These are phyloP conservation scores for Gossypium turneri DNA, from an alignment of 345 rosid genomes.

Conservation along the genomic window DNA sequence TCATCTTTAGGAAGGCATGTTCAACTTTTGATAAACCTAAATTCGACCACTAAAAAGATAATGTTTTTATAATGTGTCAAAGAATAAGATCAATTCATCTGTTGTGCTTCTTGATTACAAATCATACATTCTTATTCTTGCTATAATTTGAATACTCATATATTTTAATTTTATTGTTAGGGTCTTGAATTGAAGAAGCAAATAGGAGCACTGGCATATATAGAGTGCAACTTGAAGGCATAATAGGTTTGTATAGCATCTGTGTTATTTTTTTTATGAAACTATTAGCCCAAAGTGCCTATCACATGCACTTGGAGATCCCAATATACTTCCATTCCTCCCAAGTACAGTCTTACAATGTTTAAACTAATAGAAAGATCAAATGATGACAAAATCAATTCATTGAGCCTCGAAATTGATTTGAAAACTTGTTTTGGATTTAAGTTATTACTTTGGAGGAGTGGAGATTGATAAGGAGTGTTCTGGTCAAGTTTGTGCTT, in stretches of 20 bases:
- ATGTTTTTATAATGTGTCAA: no score
- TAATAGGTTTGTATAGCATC: conserved; percentile 48
- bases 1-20: no score
- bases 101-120: neutral
- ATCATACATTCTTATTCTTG: neutral
- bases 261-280: neutral
- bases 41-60: no score
- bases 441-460: neutral
- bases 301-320: neutral
- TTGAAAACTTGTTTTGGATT: neutral
- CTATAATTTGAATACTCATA: neutral
- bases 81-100: neutral
- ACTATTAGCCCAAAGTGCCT: neutral
- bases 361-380: neutral
- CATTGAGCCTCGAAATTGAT: neutral
- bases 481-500: no score
- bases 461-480: no score
- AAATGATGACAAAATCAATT: neutral
- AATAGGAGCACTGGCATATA: no score
- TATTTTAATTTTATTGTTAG: conserved; percentile 25
- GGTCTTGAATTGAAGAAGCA: conserved; percentile 27
- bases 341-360: no score
- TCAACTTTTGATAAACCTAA: no score
- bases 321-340: neutral
- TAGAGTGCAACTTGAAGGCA: conserved; percentile 24